Evolutionary conservation across 169 alveolate species (phyloP).

Genomic region (Cryptosporidium tyzzeri): DNA sequence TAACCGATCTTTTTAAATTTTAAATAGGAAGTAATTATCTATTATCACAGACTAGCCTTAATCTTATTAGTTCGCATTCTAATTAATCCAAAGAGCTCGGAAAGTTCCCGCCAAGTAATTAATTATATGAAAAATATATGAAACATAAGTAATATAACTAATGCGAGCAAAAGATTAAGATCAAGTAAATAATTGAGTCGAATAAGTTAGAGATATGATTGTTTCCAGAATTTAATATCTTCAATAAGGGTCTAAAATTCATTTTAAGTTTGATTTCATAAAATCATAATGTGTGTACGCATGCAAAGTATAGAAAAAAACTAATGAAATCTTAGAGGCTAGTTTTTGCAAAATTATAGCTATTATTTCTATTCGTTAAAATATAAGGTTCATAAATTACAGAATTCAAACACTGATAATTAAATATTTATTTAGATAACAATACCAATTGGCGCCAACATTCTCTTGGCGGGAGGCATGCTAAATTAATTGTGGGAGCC

Average conservation of each 20-base stretch:
- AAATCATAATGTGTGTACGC: not conserved
- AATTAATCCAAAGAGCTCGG: not conserved
- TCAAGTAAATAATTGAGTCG: not conserved
- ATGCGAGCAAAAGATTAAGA: not conserved
- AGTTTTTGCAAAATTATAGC: too few species aligned
- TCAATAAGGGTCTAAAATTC: not conserved
- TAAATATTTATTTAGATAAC: too few species aligned
- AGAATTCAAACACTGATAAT: too few species aligned
- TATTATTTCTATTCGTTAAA: too few species aligned
- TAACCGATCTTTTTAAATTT: not conserved
- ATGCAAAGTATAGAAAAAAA: too few species aligned
- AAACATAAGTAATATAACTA: not conserved
- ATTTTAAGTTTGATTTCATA: not conserved
- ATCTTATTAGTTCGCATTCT: not conserved
- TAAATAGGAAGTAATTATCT: not conserved
- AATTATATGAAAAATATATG: not conserved
- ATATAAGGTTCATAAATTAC: too few species aligned
- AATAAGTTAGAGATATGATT: not conserved
- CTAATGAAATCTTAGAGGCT: too few species aligned
- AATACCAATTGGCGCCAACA: not conserved
- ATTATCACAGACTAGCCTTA: not conserved
- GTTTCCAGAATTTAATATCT: not conserved
- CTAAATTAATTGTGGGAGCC: not conserved
- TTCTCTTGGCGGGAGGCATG: not conserved
- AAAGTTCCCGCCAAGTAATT: not conserved